A percentile compares a stretch with the other conserved stretches of the same genome.
phyloP scores from a whole-genome alignment of 164 flowering plant species.

The Aristolochia contorta region DNA sequence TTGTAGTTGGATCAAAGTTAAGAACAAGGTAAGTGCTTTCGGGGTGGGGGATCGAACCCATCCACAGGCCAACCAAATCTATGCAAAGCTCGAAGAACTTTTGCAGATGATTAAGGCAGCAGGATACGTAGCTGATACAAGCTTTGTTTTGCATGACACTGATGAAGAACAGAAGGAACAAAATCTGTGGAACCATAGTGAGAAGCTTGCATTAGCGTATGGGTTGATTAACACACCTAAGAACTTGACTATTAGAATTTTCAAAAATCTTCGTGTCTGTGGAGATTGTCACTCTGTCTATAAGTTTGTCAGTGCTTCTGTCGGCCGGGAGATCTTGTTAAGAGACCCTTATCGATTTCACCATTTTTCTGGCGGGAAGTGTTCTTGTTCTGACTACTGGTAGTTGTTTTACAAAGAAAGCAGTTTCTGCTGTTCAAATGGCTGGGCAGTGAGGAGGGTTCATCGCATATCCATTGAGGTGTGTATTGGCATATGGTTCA shows the following conservation, averaged over 20 bases:
- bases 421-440: no score
- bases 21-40: conserved; percentile 42
- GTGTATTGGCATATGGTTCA: no score
- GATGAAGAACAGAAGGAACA: conserved; percentile 84
- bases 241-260: conserved; percentile 46
- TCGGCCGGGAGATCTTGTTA: conserved; percentile 36
- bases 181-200: conserved; percentile 81
- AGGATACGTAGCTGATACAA: conserved; percentile 73
- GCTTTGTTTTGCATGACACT: conserved; percentile 69
- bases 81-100: conserved; percentile 46
- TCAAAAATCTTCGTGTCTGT: conserved; percentile 89
- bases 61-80: conserved; percentile 34
- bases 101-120: conserved; percentile 46
- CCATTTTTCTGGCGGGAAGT: conserved; percentile 59
- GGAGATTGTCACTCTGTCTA: conserved; percentile 79
- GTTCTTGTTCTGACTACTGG: conserved; percentile 85
- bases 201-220: conserved; percentile 72
- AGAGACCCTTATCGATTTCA: conserved; percentile 81
- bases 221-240: conserved; percentile 44
- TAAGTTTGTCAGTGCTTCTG: conserved; percentile 42
- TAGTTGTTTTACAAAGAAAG: conserved; percentile 11
- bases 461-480: no score
- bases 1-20: conserved; percentile 77
- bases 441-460: no score
- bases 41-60: conserved; percentile 65